These are phyloP conservation scores for Populus trichocarpa DNA, from an alignment of 441 rosid species.

Conservation along the genomic window DNA sequence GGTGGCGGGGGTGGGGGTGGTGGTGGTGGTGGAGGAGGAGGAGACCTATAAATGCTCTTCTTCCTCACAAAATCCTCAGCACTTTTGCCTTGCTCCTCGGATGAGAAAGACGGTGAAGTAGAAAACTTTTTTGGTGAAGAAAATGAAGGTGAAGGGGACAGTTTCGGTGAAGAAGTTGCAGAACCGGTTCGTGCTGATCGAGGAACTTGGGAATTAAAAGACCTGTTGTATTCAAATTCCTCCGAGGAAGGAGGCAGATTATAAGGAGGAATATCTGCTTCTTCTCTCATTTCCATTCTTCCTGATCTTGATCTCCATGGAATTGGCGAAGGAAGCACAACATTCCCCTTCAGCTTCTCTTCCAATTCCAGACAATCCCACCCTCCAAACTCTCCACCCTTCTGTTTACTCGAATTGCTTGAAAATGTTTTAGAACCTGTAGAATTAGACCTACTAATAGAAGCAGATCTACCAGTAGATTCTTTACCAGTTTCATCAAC, in stretches of 20 bases:
- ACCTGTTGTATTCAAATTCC: constrained; percentile 31
- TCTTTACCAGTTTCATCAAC: constrained; percentile 29
- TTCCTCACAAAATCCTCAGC: constrained; percentile 47
- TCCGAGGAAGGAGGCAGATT: constrained; percentile 28
- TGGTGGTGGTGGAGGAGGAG: constrained; percentile 57
- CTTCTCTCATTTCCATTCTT: constrained; percentile 52
- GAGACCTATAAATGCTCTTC: constrained; percentile 40
- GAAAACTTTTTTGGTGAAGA: constrained; percentile 43
- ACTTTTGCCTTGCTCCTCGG: constrained; percentile 36
- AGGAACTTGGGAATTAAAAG: constrained; percentile 34
- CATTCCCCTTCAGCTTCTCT: constrained; percentile 34
- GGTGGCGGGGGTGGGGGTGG: constrained; percentile 39
- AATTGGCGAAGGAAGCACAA: constrained; percentile 89
- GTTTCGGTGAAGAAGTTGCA: constrained; percentile 28
- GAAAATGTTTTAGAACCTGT: constrained; percentile 43
- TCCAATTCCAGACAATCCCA: constrained; percentile 22
- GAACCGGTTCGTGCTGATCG: constrained; percentile 34
- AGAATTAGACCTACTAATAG: constrained; percentile 33
- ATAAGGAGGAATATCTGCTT: constrained; percentile 18
- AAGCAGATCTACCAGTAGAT: constrained; percentile 11
- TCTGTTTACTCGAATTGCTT: constrained; percentile 22
- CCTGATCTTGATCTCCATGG: constrained; percentile 93
- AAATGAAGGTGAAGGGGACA: constrained; percentile 28
- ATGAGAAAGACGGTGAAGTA: constrained; percentile 32
- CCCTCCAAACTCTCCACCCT: constrained; percentile 20